Evolutionary conservation across 768 basidiomycete genomes (phyloP), one percentile per base, ranked within the genome.

Genomic region (Termitomyces sp.): DNA sequence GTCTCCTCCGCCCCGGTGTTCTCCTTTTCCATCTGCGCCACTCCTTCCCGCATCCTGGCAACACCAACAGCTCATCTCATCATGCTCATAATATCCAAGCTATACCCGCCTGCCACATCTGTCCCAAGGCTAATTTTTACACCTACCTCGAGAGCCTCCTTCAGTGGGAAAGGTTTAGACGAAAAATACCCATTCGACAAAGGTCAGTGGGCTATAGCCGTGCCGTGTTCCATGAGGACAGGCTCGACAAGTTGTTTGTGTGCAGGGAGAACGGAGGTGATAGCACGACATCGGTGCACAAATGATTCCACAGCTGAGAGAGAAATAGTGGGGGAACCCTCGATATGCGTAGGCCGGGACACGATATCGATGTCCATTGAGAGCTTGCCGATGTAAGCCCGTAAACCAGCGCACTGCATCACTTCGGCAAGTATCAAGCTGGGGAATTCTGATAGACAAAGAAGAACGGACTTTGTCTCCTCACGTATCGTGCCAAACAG

Each of bases 141-240:
- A 0, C 77, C 79, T 30, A 67, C 70, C 43, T 79, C 70, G 32
- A 93, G 72, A 3, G 90, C 89, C 67, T 92, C 89, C 30, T 85
- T 82, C 32, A 89, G 72, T 3, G 77, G 79, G 64, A 91, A 86
- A 1, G 85, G 82, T 53, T 80, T 73, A 14, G 83, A 79, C 0
- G 90, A 92, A 69, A 95, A 93, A 71, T 95, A 96, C 2, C 82
- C 79, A 65, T 95, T 95, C 0, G 92, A 94, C 12, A 95, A 75
- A 0, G 94, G 94, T 68, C 94, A 96, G 63, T 93, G 91, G 0
- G 93, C 90, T 25, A 95, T 76, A 2, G 89, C 76, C 1, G 85
- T 82, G 17, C 83, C 81, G 30, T 66, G 67, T 4, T 61, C 59
- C 2, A 74, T 72, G 12, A 94, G 71, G n/a, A n/a, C n/a, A n/a